A percentile compares a stretch with the other conserved stretches of the same genome.
Evolutionary conservation across 2,329 filamentous ascomycete genomes (phyloP).

Genomic region (Claviceps sorghi): DNA sequence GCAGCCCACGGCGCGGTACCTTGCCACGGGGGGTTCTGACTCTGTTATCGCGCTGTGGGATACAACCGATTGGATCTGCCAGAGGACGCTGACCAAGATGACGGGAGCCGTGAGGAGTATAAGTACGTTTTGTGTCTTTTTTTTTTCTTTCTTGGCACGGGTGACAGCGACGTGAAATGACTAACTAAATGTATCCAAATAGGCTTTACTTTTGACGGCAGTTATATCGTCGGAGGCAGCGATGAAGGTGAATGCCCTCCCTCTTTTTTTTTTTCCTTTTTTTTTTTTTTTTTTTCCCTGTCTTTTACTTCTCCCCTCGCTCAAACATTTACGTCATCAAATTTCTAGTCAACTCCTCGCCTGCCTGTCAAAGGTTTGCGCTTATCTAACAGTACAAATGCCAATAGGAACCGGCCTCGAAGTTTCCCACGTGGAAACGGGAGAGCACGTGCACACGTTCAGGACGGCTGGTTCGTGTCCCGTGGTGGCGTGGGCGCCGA

Average conservation of each 20-base stretch:
- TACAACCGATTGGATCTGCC: slow-evolving; percentile 62
- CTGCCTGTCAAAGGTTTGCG: too few relatives aligned
- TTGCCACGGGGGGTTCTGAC: slow-evolving; percentile 64
- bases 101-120: slow-evolving; percentile 55
- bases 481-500: slow-evolving; percentile 63
- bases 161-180: too few relatives aligned
- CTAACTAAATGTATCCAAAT: neutral
- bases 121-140: slow-evolving; percentile 26
- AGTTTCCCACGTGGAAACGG: slow-evolving; percentile 58
- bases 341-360: neutral
- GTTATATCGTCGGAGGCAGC: slow-evolving; percentile 58
- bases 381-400: too few relatives aligned
- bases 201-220: slow-evolving; percentile 68
- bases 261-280: neutral
- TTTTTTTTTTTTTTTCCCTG: neutral
- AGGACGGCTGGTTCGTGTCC: slow-evolving; percentile 51
- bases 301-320: neutral
- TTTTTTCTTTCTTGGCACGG: neutral
- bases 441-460: slow-evolving; percentile 56
- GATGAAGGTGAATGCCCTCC: slow-evolving; percentile 44
- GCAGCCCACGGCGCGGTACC: slow-evolving; percentile 54
- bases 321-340: neutral
- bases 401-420: slow-evolving; percentile 44
- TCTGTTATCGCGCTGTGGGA: slow-evolving; percentile 67
- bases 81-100: slow-evolving; percentile 55